Conservation (phyloP, 495 filamentous ascomycete genomes). For the Talaromyces nanjingensis region DNA sequence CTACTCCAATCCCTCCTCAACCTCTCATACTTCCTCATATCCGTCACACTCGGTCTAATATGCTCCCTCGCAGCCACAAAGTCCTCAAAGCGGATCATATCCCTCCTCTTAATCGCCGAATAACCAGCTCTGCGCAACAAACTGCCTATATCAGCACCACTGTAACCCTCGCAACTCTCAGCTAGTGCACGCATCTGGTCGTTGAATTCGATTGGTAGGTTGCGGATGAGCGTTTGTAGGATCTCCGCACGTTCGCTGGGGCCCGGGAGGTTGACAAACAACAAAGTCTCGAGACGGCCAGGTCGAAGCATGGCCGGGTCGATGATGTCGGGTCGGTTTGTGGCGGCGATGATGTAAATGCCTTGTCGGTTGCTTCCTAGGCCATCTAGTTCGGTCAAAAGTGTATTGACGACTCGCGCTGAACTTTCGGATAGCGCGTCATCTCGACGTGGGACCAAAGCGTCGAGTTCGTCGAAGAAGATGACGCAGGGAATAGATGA, state of each 20-base stretch:
- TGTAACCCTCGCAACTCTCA: conserved; percentile 73
- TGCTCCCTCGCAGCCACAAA: conserved; percentile 67
- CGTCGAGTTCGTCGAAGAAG: conserved; percentile 97
- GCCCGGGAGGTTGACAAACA: conserved; percentile 85
- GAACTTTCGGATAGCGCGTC: conserved; percentile 75
- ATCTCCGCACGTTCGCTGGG: conserved; percentile 79
- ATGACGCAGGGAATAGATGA: conserved; percentile 86
- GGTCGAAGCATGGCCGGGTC: conserved; percentile 93
- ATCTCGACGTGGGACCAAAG: conserved; percentile 78
- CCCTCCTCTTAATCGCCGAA: conserved; percentile 59
- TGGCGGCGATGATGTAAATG: conserved; percentile 92
- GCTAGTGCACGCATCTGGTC: conserved; percentile 50
- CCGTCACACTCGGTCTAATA: conserved; percentile 74
- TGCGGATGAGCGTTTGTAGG: conserved; percentile 65
- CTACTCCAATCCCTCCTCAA: conserved; percentile 45
- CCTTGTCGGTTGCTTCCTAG: conserved; percentile 66
- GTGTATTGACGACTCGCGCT: conserved; percentile 86
- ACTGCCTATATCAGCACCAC: conserved; percentile 81
- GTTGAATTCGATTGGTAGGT: conserved; percentile 48
- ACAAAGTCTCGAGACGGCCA: conserved; percentile 77
- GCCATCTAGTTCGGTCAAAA: conserved; percentile 95
- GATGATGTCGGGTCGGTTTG: conserved; percentile 93
- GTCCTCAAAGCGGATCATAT: conserved; percentile 60
- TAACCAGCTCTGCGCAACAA: conserved; percentile 71
- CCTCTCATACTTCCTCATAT: conserved; percentile 62